phyloP scores from a whole-genome alignment of 768 basidiomycete species.

The Lactarius sanguifluus region DNA sequence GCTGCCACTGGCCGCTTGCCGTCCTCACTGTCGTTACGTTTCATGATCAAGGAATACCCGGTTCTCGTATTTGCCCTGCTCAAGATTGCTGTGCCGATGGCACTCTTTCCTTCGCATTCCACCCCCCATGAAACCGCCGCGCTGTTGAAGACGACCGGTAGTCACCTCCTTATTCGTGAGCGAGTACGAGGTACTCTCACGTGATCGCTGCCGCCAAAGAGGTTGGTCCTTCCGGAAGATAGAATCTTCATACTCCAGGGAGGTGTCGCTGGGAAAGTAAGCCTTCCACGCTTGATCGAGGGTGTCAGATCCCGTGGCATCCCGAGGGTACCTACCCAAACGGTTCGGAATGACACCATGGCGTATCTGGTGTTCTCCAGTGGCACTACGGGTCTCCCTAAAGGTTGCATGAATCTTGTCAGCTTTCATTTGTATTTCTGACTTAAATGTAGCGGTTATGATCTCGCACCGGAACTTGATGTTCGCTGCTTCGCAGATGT shows the following conservation, averaged over 20 bases:
- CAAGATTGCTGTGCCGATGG: slow-evolving; percentile 51
- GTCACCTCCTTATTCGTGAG: slow-evolving; percentile 56
- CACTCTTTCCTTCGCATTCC: slow-evolving; percentile 52
- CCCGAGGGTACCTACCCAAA: slow-evolving; percentile 44
- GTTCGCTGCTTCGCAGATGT: slow-evolving; percentile 37
- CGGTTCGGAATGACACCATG: slow-evolving; percentile 52
- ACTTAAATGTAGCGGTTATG: slow-evolving; percentile 55
- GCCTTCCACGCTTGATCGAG: slow-evolving; percentile 47
- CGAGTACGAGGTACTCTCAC: slow-evolving; percentile 43
- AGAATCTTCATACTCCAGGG: slow-evolving; percentile 53
- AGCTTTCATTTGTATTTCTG: background rate
- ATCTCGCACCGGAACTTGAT: slow-evolving; percentile 64
- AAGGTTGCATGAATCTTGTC: slow-evolving; percentile 46
- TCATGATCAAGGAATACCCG: slow-evolving; percentile 49
- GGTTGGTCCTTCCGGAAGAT: slow-evolving; percentile 38
- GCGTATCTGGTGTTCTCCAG: slow-evolving; percentile 77
- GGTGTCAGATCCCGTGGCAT: slow-evolving; percentile 40
- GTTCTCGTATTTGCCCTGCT: slow-evolving; percentile 51
- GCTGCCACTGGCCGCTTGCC: background rate
- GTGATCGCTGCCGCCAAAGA: slow-evolving; percentile 42
- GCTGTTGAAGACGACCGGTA: slow-evolving; percentile 46
- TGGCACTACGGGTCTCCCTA: slow-evolving; percentile 74
- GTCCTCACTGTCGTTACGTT: slow-evolving; percentile 1
- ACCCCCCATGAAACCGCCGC: slow-evolving; percentile 59
- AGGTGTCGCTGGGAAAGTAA: slow-evolving; percentile 40